Evolutionary conservation across 768 basidiomycete genomes (phyloP), one percentile per base, ranked within the genome.

Genomic region (Hirschioporus abietinus): DNA sequence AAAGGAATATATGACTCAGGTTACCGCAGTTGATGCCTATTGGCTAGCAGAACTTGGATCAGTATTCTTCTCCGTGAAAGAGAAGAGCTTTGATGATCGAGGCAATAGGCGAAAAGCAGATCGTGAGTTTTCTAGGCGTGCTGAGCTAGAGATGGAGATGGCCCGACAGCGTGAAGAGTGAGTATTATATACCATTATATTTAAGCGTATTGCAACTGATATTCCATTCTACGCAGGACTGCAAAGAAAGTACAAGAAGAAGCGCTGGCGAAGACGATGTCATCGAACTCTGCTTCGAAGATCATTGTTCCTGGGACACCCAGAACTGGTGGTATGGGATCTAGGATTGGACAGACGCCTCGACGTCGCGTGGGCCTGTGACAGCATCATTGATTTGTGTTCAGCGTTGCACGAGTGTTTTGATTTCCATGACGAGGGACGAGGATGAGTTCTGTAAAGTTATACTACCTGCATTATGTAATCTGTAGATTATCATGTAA

Each of bases 1-100:
- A 35, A 96, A 96, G 74, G 90, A 93, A 77, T 99, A 99, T 79
- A 97, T 98, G 96, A 96, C 96, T 20, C 95, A 95, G 76, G 97
- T 99, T n/a, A 98, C 97, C 1, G 88, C 96, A 0, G 92, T 99
- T 68, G 95, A 99, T 74, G 89, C 97, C 2, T 95, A 95, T 77
- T 99, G 97, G 97, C 85, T 99, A 36, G 95, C 96, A 71, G 95
- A 97, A 69, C 85, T 97, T 57, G 96, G 96, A 68, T 92, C 93
- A 64, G 95, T 97, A 20, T 98, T 97, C 83, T 99, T 94, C 81
- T 96, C 95, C 26, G 96, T 97, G 64, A 91, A 95, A 74, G 96
- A 98, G 79, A 97, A 97, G 83, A 93, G 93, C 80, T 98, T 99
- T 73, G 95, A 97, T 73, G 95, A 92, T 67, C 81, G 90, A 52